Evolutionary conservation across 2,329 filamentous ascomycete genomes (phyloP), one percentile per base, ranked within the genome.

Genomic region (Colletotrichum navitas): DNA sequence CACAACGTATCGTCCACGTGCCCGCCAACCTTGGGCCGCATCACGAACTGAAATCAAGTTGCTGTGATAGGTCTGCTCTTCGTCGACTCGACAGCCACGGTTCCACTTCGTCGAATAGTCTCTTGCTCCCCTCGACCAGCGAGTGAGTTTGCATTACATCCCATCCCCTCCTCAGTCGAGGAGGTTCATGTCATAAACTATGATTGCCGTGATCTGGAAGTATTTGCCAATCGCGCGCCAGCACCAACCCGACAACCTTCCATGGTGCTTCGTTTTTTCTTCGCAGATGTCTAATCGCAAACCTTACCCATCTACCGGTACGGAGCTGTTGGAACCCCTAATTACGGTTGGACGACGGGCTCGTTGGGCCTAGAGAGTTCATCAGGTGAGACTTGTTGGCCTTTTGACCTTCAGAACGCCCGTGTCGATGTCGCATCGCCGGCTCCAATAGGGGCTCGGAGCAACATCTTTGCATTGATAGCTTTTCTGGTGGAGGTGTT

Each of bases 201-300:
- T 49, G 43, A 49, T 26, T 26, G 43, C 29, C 59, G 26, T 12
- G 56, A 43, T 49, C 34, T 45, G 36, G 58, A 52, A 58, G 41
- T 43, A 3, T 68, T 58, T 39, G 41, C 43, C 59, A 68, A 56
- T 51, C 51, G 56, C 12, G 41, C 58, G 39, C 39, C 39, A 16
- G 39, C 39, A 14, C 39, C 18, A 45, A 24, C 55, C 29, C 66
- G 62, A 59, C 54, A 56, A 55, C 26, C 51, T 70, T 70, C 67
- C 63, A 61, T 34, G 24, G 24, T 32, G 63, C 55, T 66, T 70
- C 63, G 55, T 24, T 47, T 6, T 8, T 21, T n/a, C 54, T 61
- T 70, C 63, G 55, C 39, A 60, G 55, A 61, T 45, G 52, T 52
- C 43, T 68, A 59, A 34, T 45, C 60, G 43, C 51, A 64, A 68